phyloP scores from a whole-genome alignment of 371 early-diverging fungal genomes.

The Massospora cicadina region DNA sequence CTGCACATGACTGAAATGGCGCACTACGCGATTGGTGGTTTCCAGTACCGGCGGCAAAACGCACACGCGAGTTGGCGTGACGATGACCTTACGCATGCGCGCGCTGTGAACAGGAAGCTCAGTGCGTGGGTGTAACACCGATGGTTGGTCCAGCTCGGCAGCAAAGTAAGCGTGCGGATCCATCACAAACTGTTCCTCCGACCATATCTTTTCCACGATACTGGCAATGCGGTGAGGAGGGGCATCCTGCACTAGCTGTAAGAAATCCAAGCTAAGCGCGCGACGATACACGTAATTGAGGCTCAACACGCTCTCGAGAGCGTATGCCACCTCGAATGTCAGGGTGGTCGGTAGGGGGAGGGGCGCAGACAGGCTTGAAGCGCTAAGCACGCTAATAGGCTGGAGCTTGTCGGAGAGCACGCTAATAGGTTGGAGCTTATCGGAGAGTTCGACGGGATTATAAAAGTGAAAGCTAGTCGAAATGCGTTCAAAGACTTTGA shows the following conservation, averaged over 20 bases:
- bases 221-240: not conserved
- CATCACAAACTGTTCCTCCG: not conserved
- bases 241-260: not conserved
- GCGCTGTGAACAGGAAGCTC: constrained; percentile 20
- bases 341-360: not conserved
- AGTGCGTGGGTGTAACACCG: not conserved
- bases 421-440: too few relatives aligned
- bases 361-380: not conserved
- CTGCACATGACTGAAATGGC: constrained; percentile 21
- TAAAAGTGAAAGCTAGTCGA: not conserved
- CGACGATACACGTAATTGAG: not conserved
- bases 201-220: not conserved
- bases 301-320: not conserved
- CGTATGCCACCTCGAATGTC: not conserved
- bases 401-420: too few relatives aligned
- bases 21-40: constrained; percentile 40
- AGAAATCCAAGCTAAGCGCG: not conserved
- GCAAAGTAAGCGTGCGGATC: not conserved
- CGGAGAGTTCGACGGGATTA: not conserved
- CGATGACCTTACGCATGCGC: constrained; percentile 28
- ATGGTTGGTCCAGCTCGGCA: not conserved
- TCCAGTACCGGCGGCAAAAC: constrained; percentile 31
- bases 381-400: not conserved
- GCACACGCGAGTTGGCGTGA: constrained; percentile 36
- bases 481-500: not conserved